Conservation (phyloP, 176 grass and related monocot species). For the Chrysopogon serrulatus region DNA sequence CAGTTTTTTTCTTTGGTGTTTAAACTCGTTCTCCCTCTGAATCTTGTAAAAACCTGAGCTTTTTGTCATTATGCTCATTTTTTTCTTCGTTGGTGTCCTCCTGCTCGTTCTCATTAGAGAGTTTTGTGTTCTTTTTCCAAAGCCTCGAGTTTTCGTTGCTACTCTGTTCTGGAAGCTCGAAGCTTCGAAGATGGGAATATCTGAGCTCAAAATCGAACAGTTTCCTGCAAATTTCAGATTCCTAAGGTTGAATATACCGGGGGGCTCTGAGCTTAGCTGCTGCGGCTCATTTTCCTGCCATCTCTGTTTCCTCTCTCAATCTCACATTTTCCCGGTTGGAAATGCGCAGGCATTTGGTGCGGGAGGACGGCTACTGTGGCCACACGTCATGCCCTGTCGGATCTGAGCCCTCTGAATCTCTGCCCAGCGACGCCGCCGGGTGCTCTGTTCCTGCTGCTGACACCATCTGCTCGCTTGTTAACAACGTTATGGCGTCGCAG, state of each 20-base stretch:
- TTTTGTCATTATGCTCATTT: background rate
- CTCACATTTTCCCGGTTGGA: background rate
- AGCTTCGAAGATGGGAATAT: background rate
- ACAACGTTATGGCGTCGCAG: constrained; percentile 61
- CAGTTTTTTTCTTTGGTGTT: background rate
- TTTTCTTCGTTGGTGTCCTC: background rate
- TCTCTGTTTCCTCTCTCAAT: background rate
- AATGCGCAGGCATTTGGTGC: constrained; percentile 76
- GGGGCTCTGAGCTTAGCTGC: background rate
- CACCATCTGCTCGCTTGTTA: constrained; percentile 45
- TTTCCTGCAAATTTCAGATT: background rate
- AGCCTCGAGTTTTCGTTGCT: background rate
- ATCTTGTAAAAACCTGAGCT: background rate
- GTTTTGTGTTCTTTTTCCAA: background rate
- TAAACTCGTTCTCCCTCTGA: background rate
- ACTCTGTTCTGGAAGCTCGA: background rate
- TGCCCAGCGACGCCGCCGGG: background rate
- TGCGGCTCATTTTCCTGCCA: background rate
- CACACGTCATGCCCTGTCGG: constrained; percentile 46
- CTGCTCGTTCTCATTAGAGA: background rate
- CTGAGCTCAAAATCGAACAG: background rate
- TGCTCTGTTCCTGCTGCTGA: constrained; percentile 39
- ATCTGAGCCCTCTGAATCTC: constrained; percentile 43
- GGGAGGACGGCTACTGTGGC: constrained; percentile 78
- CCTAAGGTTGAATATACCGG: background rate